These are phyloP conservation scores for Suillus bovinus DNA, from an alignment of 768 basidiomycete genomes.

Conservation along the genomic window DNA sequence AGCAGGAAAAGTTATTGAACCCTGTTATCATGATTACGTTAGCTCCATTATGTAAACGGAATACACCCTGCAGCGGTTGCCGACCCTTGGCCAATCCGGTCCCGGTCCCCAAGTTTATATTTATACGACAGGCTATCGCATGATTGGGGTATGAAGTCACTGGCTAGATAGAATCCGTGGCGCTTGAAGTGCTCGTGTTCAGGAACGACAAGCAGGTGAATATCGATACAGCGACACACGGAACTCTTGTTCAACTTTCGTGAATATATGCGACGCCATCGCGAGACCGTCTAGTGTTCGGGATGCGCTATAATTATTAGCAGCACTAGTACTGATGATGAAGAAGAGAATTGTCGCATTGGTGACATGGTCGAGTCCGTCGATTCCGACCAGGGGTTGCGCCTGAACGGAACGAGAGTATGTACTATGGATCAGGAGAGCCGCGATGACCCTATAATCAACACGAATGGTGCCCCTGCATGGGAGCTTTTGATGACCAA, in stretches of 20 bases:
- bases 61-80: too few relatives aligned
- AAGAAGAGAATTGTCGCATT: slow-evolving; percentile 65
- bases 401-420: slow-evolving; percentile 23
- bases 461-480: slow-evolving; percentile 59
- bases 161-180: slow-evolving; percentile 41
- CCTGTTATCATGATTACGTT: too few relatives aligned
- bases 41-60: too few relatives aligned
- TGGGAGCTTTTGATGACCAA: slow-evolving; percentile 41
- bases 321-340: slow-evolving; percentile 60
- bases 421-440: background rate
- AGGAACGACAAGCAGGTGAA: slow-evolving; percentile 63
- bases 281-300: slow-evolving; percentile 55
- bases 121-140: too few relatives aligned
- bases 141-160: too few relatives aligned
- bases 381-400: slow-evolving; percentile 52
- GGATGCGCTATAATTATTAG: slow-evolving; percentile 60
- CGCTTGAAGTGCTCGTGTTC: slow-evolving; percentile 52
- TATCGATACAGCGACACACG: slow-evolving; percentile 44
- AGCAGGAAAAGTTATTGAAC: slow-evolving; percentile 43
- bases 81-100: too few relatives aligned
- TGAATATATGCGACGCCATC: slow-evolving; percentile 44
- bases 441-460: slow-evolving; percentile 41
- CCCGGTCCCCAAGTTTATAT: too few relatives aligned
- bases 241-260: slow-evolving; percentile 48
- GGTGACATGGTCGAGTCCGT: slow-evolving; percentile 61